phyloP scores from a whole-genome alignment of 345 rosid species.

The Capsella bursapastoris region DNA sequence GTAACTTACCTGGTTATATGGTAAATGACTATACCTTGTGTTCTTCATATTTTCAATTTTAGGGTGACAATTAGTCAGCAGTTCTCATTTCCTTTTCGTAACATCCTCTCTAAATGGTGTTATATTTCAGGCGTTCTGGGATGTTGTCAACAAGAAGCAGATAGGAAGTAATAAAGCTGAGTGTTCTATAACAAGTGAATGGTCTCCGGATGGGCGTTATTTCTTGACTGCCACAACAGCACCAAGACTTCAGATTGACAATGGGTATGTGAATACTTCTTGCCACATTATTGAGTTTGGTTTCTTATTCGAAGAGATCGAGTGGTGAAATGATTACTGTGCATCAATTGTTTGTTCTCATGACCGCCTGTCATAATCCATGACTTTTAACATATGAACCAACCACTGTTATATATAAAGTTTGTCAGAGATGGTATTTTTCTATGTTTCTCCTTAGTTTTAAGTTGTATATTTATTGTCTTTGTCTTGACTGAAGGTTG shows the following conservation, averaged over 20 bases:
- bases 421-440: constrained; percentile 1
- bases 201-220: constrained; percentile 92
- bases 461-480: constrained; percentile 8
- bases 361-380: constrained; percentile 1
- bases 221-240: constrained; percentile 98
- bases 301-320: background rate
- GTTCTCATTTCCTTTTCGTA: background rate
- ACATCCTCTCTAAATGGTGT: constrained; percentile 12
- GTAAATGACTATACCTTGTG: constrained; percentile 47
- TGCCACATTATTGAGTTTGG: constrained; percentile 5
- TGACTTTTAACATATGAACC: background rate
- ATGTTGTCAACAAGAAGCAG: constrained; percentile 64
- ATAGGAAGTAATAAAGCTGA: constrained; percentile 84
- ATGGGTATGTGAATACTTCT: constrained; percentile 63
- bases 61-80: background rate
- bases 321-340: constrained; percentile 11
- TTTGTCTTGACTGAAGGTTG: constrained; percentile 58
- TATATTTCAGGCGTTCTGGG: constrained; percentile 84
- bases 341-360: constrained; percentile 1
- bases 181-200: constrained; percentile 86
- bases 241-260: constrained; percentile 93
- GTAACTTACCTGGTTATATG: constrained; percentile 98
- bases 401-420: background rate
- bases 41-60: background rate
- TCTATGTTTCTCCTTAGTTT: background rate